Evolutionary conservation across 164 flowering plant species (phyloP), one percentile per base, ranked within the genome.

Genomic region (Aristolochia contorta): DNA sequence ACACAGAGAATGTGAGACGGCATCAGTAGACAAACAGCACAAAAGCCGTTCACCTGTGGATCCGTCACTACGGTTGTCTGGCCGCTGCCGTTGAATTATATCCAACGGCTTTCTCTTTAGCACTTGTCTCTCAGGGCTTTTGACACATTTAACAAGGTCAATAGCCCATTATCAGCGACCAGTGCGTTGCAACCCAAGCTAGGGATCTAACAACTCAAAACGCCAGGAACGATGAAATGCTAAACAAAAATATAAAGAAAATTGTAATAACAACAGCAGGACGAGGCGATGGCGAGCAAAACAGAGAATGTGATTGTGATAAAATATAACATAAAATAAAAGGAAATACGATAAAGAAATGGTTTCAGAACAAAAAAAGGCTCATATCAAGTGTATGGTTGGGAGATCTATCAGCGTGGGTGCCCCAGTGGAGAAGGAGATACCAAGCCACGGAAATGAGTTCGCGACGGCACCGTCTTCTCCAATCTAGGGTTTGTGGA

Each of bases 51-150:
- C 72, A 65, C 77, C 85, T 84, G 89, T 84, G 89, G 89, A 84
- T 71, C 73, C 73, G 79, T 78, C 81, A 55, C 85, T 81, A 81
- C 86, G 89, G 89, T 84, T 82, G 86, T 84, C 89, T 78, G 86
- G 81, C 89, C 86, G 86, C 79, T 75, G 82, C 86, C 78, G 56
- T 21, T 37, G 43, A 37, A 37, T 37, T 8, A 7, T 3, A 37
- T 37, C 43, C 43, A 37, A 37, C 43, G 43, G 43, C 43, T 4
- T 58, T 45, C 45, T 41, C 57, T 30, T 19, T 49, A 14, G 12
- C 57, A 32, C 41, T 12, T 23, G 47, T 54, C 21, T 22, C 5
- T 12, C 21, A 30, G 52, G 21, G 22, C 64, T 1, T 43, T 82
- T 56, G 79, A 22, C 13, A 78, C 77, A 73, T 52, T n/a, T 57